phyloP scores from a whole-genome alignment of 257 asterid species.

The Lithospermum erythrorhizon region DNA sequence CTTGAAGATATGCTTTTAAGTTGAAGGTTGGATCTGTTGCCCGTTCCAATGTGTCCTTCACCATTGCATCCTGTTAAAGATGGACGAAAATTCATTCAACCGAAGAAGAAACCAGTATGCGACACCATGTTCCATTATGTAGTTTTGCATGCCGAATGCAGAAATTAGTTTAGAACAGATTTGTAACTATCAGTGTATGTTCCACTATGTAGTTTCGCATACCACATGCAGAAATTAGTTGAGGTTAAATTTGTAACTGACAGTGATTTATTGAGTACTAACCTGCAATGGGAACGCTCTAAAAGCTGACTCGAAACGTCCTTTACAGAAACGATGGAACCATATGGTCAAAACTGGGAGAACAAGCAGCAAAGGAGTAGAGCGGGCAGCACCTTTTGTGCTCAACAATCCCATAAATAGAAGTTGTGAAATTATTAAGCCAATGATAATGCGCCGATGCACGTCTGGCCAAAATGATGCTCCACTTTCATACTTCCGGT shows the following conservation, averaged over 20 bases:
- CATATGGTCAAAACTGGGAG: slow-evolving; percentile 71
- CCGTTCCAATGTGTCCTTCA: slow-evolving; percentile 53
- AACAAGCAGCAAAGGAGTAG: slow-evolving; percentile 50
- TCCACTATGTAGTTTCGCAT: background rate
- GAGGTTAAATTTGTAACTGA: background rate
- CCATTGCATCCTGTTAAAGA: slow-evolving; percentile 44
- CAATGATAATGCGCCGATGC: slow-evolving; percentile 55
- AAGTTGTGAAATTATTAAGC: slow-evolving; percentile 59
- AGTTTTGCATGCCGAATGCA: background rate
- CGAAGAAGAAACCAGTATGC: background rate
- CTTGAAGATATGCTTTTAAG: slow-evolving; percentile 29
- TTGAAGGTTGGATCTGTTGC: slow-evolving; percentile 44
- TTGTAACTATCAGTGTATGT: background rate
- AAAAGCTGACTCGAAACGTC: slow-evolving; percentile 68
- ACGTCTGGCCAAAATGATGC: slow-evolving; percentile 92
- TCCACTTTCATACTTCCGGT: slow-evolving; percentile 85
- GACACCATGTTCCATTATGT: background rate
- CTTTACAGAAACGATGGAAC: slow-evolving; percentile 65
- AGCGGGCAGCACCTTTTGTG: slow-evolving; percentile 39
- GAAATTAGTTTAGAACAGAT: background rate
- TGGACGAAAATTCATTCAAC: background rate
- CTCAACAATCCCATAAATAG: slow-evolving; percentile 64
- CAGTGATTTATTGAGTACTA: slow-evolving; percentile 8
- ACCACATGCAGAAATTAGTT: background rate
- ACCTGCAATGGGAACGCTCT: slow-evolving; percentile 68